Evolutionary conservation across 768 basidiomycete genomes (phyloP).

Genomic region (Panaeolus papilionaceus): DNA sequence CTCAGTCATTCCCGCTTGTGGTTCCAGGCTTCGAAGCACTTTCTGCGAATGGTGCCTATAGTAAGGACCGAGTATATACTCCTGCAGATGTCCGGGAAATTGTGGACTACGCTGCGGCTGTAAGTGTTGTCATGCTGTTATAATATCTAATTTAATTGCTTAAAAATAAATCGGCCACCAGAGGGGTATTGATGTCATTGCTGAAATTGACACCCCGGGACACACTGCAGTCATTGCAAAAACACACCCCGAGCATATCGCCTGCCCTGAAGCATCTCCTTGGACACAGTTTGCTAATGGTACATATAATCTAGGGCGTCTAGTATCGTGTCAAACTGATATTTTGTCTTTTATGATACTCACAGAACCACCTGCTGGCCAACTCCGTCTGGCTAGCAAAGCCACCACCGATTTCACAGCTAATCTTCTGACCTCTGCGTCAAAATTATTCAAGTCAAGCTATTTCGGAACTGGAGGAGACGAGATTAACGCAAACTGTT

Average conservation of each 20-base stretch:
- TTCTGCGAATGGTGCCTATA: constrained; percentile 72
- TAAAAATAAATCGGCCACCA: constrained; percentile 29
- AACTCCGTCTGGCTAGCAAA: constrained; percentile 72
- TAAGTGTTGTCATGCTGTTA: constrained; percentile 40
- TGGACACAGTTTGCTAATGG: constrained; percentile 68
- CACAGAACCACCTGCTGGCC: constrained; percentile 82
- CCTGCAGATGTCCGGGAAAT: constrained; percentile 62
- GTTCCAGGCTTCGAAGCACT: constrained; percentile 67
- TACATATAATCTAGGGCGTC: constrained; percentile 19
- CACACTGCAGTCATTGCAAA: constrained; percentile 74
- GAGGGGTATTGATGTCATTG: constrained; percentile 80
- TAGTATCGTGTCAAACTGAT: no score
- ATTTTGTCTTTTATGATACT: not conserved
- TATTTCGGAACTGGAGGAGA: constrained; percentile 86
- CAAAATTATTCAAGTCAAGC: constrained; percentile 55
- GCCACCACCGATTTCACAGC: constrained; percentile 66
- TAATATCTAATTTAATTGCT: not conserved
- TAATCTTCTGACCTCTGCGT: constrained; percentile 56
- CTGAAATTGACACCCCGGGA: constrained; percentile 85
- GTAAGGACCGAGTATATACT: constrained; percentile 56
- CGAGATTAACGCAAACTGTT: constrained; percentile 76
- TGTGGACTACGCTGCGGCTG: constrained; percentile 71
- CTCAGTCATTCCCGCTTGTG: constrained; percentile 80
- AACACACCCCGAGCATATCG: constrained; percentile 79
- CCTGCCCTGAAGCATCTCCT: constrained; percentile 65